Evolutionary conservation across 2,329 filamentous ascomycete genomes (phyloP).

Genomic region (Stagonosporopsis cucurbitacearum): DNA sequence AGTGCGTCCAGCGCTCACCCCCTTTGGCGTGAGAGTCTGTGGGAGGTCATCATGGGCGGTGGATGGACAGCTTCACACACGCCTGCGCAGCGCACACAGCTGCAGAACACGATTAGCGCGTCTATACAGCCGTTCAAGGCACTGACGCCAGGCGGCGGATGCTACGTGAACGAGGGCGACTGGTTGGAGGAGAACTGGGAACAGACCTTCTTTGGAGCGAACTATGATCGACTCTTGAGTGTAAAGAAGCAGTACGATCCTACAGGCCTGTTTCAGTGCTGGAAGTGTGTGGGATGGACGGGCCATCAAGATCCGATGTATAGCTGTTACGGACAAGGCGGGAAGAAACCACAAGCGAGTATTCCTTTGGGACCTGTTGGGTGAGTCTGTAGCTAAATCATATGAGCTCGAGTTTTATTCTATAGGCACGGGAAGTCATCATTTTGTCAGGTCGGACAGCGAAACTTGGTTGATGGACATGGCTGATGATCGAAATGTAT

Average conservation of each 20-base stretch:
- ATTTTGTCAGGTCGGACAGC: neutral
- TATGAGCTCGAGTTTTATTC: no score
- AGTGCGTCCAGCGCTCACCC: constrained; percentile 42
- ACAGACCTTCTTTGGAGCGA: constrained; percentile 44
- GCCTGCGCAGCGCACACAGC: constrained; percentile 26
- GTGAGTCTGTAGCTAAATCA: no score
- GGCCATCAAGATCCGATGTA: constrained; percentile 44
- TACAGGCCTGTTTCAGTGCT: constrained; percentile 44
- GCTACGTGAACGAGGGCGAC: constrained; percentile 47
- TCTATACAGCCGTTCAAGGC: constrained; percentile 43
- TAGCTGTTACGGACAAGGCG: constrained; percentile 38
- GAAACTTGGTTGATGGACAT: no score
- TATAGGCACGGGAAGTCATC: neutral
- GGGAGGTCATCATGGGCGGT: constrained; percentile 45
- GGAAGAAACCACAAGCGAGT: constrained; percentile 26
- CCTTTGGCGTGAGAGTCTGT: constrained; percentile 42
- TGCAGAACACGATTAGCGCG: constrained; percentile 40
- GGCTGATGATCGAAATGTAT: no score
- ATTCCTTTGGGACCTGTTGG: constrained; percentile 24
- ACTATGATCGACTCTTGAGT: constrained; percentile 35
- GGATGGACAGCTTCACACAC: constrained; percentile 35
- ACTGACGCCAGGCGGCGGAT: constrained; percentile 45
- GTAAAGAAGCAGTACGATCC: constrained; percentile 44
- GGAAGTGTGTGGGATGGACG: constrained; percentile 48
- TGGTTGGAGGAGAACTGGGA: constrained; percentile 46